Evolutionary conservation across 495 filamentous ascomycete genomes (phyloP).

Genomic region (Aspergillus bertholletiae): DNA sequence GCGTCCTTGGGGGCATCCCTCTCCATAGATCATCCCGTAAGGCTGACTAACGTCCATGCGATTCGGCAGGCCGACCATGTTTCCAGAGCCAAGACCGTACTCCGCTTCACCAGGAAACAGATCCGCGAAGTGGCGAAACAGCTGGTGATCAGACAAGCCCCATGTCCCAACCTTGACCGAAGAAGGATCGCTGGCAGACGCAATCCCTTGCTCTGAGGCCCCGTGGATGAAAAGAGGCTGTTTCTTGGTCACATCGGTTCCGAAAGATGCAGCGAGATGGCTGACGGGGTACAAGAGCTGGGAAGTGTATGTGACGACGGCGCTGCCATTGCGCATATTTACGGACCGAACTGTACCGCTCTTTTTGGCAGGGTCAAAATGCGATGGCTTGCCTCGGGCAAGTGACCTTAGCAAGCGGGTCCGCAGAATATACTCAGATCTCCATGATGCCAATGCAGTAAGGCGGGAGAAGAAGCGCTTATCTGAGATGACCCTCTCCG

Average conservation of each 20-base stretch:
- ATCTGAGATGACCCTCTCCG: conserved; percentile 56
- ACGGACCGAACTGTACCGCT: conserved; percentile 45
- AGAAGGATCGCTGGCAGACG: conserved; percentile 71
- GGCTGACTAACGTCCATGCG: conserved; percentile 84
- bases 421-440: conserved; percentile 85
- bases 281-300: conserved; percentile 71
- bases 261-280: conserved; percentile 71
- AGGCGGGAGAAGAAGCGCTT: conserved; percentile 75
- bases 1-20: conserved; percentile 77
- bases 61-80: conserved; percentile 72
- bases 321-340: conserved; percentile 49
- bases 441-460: conserved; percentile 78
- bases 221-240: conserved; percentile 77
- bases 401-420: conserved; percentile 82
- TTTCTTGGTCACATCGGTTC: conserved; percentile 57
- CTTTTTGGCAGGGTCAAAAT: conserved; percentile 49
- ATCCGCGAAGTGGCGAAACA: conserved; percentile 73
- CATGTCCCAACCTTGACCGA: conserved; percentile 77
- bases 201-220: conserved; percentile 68
- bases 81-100: conserved; percentile 74
- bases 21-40: conserved; percentile 79
- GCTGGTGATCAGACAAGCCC: conserved; percentile 72
- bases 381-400: conserved; percentile 68
- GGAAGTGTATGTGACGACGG: conserved; percentile 75
- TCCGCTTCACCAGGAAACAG: conserved; percentile 67